Base-by-base conservation (phyloP, 2,329 filamentous ascomycete genomes). In the Aspergillus sp. region DNA sequence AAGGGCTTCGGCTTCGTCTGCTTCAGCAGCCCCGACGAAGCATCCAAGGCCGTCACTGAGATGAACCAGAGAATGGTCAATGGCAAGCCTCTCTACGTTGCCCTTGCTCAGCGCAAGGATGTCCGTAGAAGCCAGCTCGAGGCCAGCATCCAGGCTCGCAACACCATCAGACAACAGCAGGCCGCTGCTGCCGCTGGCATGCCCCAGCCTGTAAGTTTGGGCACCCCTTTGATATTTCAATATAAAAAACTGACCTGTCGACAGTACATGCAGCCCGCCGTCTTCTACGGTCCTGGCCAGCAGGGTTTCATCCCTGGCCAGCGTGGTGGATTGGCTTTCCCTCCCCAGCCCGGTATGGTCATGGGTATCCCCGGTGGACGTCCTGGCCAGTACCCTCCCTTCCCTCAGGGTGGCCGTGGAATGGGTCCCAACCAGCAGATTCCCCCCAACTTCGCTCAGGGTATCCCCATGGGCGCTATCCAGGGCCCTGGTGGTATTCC, bases 61-160 rank as follows among this genome's bases (percentile, higher is more conserved):
- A 96, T 97, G 89, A 98, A 98, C 80, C 91, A 97, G 80, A 90
- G 93, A 73, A 98, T 98, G 93, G 80, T 97, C 60, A 86, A 90
- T 71, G 82, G 82, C 76, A 98, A 98, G 84, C 93, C 93, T 49
- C 81, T 98, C 52, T 98, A 98, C 68, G 93, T 98, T 64, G 93
- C 93, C 62, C 83, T 98, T 57, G 93, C 93, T 56, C 93, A 98
- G 81, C 91, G 93, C 76, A 98, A 98, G 84, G 93, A 98, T 74
- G 91, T 98, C 64, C 90, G 93, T 74, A 95, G 96, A 83, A 95
- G 84, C 78, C 93, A 97, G 80, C 88, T 98, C 61, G 93, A 98
- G 80, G 91, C 91, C 64, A 96, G 89, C 74, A 98, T 98, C 73
- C 93, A 97, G 78, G 91, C 93, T 72, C 90, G 93, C 73, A 97